Evolutionary conservation across 2,329 filamentous ascomycete genomes (phyloP).

Genomic region (Passalora sequoiae): DNA sequence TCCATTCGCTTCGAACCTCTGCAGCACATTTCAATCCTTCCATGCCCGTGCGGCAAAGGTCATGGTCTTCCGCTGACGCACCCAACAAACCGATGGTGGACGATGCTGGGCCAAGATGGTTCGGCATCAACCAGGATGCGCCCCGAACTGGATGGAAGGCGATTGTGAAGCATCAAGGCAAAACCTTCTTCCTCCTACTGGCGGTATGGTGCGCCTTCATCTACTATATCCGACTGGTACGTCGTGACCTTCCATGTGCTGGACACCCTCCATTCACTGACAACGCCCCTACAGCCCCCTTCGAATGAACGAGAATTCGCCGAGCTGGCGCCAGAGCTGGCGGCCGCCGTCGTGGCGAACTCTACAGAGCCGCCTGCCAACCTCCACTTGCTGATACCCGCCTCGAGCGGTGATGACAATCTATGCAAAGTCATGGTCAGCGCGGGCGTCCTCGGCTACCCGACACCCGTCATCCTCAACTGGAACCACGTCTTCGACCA

Average conservation of each 20-base stretch:
- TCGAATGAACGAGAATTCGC: not conserved
- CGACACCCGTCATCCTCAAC: slow-evolving; percentile 24
- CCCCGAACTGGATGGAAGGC: slow-evolving; percentile 1
- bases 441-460: slow-evolving; percentile 25
- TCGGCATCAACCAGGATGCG: not conserved
- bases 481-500: slow-evolving; percentile 19
- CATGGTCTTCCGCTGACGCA: slow-evolving; percentile 11
- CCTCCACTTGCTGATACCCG: slow-evolving; percentile 27
- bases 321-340: not conserved
- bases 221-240: slow-evolving; percentile 1
- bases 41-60: slow-evolving; percentile 11
- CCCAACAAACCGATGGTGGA: too few species aligned
- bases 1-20: not conserved
- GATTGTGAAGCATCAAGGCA: slow-evolving; percentile 2
- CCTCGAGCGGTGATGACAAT: slow-evolving; percentile 22
- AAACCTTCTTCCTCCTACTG: slow-evolving; percentile 6
- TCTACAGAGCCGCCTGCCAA: slow-evolving; percentile 14
- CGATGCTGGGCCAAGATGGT: too few species aligned
- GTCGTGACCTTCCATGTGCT: not conserved
- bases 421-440: slow-evolving; percentile 27
- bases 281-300: not conserved
- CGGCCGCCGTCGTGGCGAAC: not conserved
- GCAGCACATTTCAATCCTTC: not conserved
- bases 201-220: not conserved
- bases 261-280: not conserved